Base-by-base conservation (phyloP, 345 rosid genomes). In the Sisymbrium irio region DNA sequence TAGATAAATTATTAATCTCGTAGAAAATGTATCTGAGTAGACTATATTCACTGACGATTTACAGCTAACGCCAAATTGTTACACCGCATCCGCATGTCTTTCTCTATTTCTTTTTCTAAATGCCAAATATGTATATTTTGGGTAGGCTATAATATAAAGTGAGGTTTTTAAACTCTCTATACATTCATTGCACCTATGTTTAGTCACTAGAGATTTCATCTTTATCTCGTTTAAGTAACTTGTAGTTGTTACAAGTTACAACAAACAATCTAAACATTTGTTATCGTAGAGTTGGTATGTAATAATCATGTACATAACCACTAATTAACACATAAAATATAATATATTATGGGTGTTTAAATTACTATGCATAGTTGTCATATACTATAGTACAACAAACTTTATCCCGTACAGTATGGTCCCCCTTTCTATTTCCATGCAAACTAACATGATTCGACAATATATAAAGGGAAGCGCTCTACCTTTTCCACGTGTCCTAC, bases 381-480 rank as follows among this genome's bases (percentile, higher is more conserved):
- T 44, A 50, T 36, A n/a, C n/a, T n/a, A 67, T 40, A 40, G 72
- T 54, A n/a, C 25, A 40, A 30, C 22, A 37, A 53, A 17, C 50
- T 67, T 53, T 53, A 27, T 25, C 11, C 14, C 62, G 40, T 30
- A 55, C 17, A 54, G 18, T 15, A 1, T 67, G 40, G 62, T 40
- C 62, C 51, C 40, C 30, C 5, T 40, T 39, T 67, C 62, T 28
- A 54, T 67, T 54, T 5, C 50, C 64, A 68, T 56, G 73, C 73
- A 67, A 25, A 9, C 1, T 9, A 3, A 22, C 25, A 28, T 33
- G 9, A 56, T 17, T 9, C 14, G 14, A 17, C 13, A 15, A 10
- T 0, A 53, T 11, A 35, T 14, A 33, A 11, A 58, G 27, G 7
- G 11, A 33, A 5, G 18, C 6, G 18, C 2, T 33, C 42, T 9